Conservation (phyloP, 345 rosid genomes). For the Eucalyptus pauciflora region DNA sequence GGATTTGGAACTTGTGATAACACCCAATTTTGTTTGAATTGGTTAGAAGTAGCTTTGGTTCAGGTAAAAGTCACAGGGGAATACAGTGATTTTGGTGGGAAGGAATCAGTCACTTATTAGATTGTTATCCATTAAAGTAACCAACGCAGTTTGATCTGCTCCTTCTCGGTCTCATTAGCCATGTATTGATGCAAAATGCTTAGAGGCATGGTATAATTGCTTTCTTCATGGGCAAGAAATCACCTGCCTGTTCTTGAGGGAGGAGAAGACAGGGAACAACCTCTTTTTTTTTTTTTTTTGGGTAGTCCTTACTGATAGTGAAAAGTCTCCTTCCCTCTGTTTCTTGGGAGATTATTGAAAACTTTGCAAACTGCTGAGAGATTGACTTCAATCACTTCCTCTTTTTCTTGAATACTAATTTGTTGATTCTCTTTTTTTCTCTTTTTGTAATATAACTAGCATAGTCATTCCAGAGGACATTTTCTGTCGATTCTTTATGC, state of each 20-base stretch:
- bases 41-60: neutral
- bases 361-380: neutral
- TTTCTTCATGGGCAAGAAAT: neutral
- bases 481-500: neutral
- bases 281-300: neutral
- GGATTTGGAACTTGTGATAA: neutral
- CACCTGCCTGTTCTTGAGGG: neutral
- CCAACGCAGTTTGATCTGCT: neutral
- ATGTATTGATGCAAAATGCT: neutral
- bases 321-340: neutral
- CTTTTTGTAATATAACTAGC: neutral
- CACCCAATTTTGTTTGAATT: neutral
- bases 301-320: neutral
- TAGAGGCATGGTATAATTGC: neutral
- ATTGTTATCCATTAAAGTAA: neutral
- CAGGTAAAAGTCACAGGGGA: neutral
- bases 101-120: neutral
- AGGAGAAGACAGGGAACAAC: neutral
- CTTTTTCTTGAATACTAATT: neutral
- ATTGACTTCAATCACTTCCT: neutral
- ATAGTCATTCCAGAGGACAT: neutral
- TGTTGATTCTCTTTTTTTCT: neutral
- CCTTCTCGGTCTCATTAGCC: neutral
- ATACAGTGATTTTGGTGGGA: neutral
- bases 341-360: neutral